A percentile compares a stretch with the other conserved stretches of the same genome.
These are phyloP conservation scores for Pseudopyricularia cyperi DNA, from an alignment of 2,329 filamentous ascomycete genomes.

Conservation along the genomic window DNA sequence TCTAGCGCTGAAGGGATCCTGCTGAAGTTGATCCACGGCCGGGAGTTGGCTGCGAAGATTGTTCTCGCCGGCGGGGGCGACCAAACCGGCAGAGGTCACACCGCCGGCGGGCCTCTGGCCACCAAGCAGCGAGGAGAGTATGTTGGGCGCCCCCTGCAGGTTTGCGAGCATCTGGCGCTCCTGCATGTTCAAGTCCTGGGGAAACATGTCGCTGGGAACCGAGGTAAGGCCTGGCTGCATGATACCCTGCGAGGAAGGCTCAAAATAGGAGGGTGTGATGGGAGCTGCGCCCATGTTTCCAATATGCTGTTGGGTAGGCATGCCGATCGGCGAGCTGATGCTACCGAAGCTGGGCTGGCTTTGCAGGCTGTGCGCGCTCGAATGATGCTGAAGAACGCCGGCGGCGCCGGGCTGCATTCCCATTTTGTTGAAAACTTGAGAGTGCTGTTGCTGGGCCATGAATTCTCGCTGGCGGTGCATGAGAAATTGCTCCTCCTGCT, in stretches of 20 bases:
- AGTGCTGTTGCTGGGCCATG: slow-evolving; percentile 59
- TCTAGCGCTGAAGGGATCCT: slow-evolving; percentile 52
- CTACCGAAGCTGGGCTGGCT: slow-evolving; percentile 95
- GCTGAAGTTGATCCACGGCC: slow-evolving; percentile 32
- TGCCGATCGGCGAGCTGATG: slow-evolving; percentile 73
- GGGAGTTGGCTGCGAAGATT: slow-evolving; percentile 34
- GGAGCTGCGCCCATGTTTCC: slow-evolving; percentile 34
- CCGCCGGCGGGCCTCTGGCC: background rate
- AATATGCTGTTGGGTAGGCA: slow-evolving; percentile 34
- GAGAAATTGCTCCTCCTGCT: slow-evolving; percentile 95
- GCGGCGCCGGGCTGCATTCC: slow-evolving; percentile 42
- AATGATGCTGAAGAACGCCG: slow-evolving; percentile 68
- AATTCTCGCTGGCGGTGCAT: slow-evolving; percentile 95
- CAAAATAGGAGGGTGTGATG: slow-evolving; percentile 1
- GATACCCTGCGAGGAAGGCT: background rate
- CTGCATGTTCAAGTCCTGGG: slow-evolving; percentile 51
- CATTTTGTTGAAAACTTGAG: slow-evolving; percentile 56
- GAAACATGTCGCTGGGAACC: slow-evolving; percentile 34
- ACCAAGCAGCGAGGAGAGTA: background rate
- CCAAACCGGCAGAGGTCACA: slow-evolving; percentile 17
- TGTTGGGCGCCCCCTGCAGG: slow-evolving; percentile 14
- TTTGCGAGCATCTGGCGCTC: slow-evolving; percentile 40
- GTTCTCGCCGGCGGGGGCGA: slow-evolving; percentile 19
- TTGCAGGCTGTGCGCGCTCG: slow-evolving; percentile 88
- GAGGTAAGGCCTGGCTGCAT: slow-evolving; percentile 29